Base-by-base conservation (phyloP, 2,329 filamentous ascomycete species). In the Sphaerostilbella broomeana region DNA sequence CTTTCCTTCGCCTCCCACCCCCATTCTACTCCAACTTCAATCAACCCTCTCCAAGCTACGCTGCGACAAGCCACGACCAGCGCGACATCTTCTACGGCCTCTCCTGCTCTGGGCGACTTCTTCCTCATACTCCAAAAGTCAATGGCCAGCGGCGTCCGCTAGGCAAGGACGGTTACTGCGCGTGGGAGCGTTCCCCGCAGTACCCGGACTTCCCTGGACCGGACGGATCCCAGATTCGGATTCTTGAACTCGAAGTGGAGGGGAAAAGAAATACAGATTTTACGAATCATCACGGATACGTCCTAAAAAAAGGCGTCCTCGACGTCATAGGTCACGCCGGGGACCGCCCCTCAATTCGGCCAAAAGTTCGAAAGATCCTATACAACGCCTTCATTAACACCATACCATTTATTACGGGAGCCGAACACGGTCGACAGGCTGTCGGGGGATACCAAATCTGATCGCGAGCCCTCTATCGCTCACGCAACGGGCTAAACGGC, bases 111-210 rank as follows among this genome's bases (percentile, higher is more conserved):
- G 22, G 42, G 26, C 37, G 37, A 37, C 38, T 31, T 20, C 28
- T 24, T 39, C 17, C 34, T 9, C 9, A 20, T 44, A 40, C 43
- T 43, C 48, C 46, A 45, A 42, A 60, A 56, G 70, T 67, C 70
- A 72, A 78, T 78, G 75, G 69, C 68, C 70, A 64, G 67, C 60
- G 63, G 69, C 64, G 69, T 69, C 62, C 66, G 68, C 59, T 77
- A 76, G 67, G 55, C 59, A 63, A 60, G 56, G 61, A 62, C 68
- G 68, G 70, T 70, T 69, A 68, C 70, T 72, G 69, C 72, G 70
- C 67, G 69, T 69, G 72, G 70, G 70, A 72, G 61, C 61, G 54
- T 69, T 71, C 68, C 72, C 72, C 72, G 72, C 72, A 73, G 68
- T 68, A 69, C 68, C 68, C 60, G 67, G 51, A 60, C 51, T 52